Conservation (phyloP, 495 filamentous ascomycete genomes). For the Trichocladium antarcticum region DNA sequence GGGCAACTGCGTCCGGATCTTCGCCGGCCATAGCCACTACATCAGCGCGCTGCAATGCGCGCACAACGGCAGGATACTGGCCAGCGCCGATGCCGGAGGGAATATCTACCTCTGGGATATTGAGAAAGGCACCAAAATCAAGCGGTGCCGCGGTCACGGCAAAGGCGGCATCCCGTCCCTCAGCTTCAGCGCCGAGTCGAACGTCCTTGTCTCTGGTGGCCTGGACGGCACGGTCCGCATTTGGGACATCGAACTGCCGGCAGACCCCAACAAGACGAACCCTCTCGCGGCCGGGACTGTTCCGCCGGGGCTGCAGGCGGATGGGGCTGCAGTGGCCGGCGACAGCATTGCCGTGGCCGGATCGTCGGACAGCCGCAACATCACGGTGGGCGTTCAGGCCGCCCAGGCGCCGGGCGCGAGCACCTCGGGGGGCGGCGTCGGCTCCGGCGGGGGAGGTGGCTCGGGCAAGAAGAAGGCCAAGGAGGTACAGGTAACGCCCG, state of each 20-base stretch:
- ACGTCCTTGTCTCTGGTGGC: conserved; percentile 74
- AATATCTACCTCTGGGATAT: conserved; percentile 92
- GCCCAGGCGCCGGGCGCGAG: conserved; percentile 18
- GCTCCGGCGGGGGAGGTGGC: conserved; percentile 37
- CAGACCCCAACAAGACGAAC: conserved; percentile 35
- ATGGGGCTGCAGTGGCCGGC: conserved; percentile 39
- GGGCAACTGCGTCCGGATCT: conserved; percentile 77
- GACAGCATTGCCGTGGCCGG: conserved; percentile 42
- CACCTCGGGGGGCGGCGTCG: conserved; percentile 25
- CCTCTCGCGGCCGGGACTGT: conserved; percentile 31
- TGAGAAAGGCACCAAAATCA: conserved; percentile 65
- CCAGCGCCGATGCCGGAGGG: conserved; percentile 73
- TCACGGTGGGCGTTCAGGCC: conserved; percentile 27
- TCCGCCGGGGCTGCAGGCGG: conserved; percentile 44
- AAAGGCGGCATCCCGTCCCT: conserved; percentile 90
- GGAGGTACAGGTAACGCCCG: conserved; percentile 77
- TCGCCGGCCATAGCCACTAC: conserved; percentile 79
- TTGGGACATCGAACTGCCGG: conserved; percentile 72
- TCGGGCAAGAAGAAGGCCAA: conserved; percentile 74
- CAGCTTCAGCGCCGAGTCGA: conserved; percentile 82
- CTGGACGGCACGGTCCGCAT: conserved; percentile 86
- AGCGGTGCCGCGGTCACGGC: conserved; percentile 87
- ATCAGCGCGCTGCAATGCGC: conserved; percentile 74
- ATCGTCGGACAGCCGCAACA: conserved; percentile 22
- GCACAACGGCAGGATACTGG: conserved; percentile 75